Evolutionary conservation across 495 filamentous ascomycete genomes (phyloP), one percentile per base, ranked within the genome.

Genomic region (Trichoderma reesei): DNA sequence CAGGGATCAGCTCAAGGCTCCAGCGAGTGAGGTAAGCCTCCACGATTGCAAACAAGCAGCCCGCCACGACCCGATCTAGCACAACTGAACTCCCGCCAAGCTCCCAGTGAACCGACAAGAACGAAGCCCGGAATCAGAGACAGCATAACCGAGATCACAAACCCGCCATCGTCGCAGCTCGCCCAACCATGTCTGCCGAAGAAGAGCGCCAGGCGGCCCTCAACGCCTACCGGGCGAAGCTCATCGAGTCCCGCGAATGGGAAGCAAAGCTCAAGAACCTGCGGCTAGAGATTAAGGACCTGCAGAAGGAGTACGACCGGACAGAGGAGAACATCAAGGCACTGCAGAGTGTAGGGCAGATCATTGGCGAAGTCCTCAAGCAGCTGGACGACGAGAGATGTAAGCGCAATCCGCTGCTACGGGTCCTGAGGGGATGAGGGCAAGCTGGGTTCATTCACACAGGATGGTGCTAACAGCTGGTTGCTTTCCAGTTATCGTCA

Each of bases 291-390:
- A 96, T 99, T 75, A 98, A 96, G 79, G 91, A 88, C 61, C 75
- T 97, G 44, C 91, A 96, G 70, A 91, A 90, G 67, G 92, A 98
- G 65, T 98, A 92, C 69, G 92, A 98, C 74, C 85, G 92, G 63
- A 97, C 94, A 34, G 94, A 99, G 76, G 95, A 99, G 67, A 98
- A 98, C 79, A 98, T 99, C 82, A 99, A 99, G 81, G 94, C 94
- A 67, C 76, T 99, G 69, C 94, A 99, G 81, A 98, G 95, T 78
- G 94, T 99, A 39, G 94, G 94, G 41, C 94, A 99, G 78, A 99
- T 99, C 75, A 97, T 99, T 75, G 94, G 94, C 65, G 94, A 99
- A 75, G 94, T 99, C 66, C 78, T 99, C 69, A 99, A 99, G 79
- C 94, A 99, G 78, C 84, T 99, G 41, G 94, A 99, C 73, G 94